phyloP scores from a whole-genome alignment of 2,329 filamentous ascomycete species.

The Aphanocladium album region DNA sequence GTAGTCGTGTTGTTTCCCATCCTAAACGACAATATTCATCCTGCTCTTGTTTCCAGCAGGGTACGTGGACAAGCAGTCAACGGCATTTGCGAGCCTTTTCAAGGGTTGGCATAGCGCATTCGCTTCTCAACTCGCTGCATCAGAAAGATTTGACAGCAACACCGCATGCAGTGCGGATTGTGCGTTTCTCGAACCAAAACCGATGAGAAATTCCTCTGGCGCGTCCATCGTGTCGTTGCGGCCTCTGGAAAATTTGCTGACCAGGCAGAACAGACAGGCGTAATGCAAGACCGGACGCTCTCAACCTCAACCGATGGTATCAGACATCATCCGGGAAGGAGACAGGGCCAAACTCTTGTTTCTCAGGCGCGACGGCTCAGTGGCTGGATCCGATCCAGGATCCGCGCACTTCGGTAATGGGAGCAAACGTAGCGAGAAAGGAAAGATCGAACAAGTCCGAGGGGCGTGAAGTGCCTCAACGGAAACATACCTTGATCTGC shows the following conservation, averaged over 20 bases:
- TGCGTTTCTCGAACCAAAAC: slow-evolving; percentile 13
- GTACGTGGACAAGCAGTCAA: slow-evolving; percentile 3
- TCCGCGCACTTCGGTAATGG: slow-evolving; percentile 22
- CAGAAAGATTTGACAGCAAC: slow-evolving; percentile 10
- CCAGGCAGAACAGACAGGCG: slow-evolving; percentile 36
- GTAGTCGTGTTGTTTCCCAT: neutral
- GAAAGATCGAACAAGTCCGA: slow-evolving; percentile 64
- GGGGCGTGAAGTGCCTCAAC: slow-evolving; percentile 63
- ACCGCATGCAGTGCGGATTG: neutral
- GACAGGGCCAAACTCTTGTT: slow-evolving; percentile 8
- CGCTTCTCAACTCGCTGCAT: slow-evolving; percentile 6
- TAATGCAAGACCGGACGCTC: slow-evolving; percentile 23
- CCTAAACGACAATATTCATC: neutral
- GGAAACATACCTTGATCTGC: slow-evolving; percentile 99
- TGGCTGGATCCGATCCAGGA: neutral
- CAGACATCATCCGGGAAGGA: slow-evolving; percentile 16
- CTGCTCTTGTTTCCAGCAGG: neutral
- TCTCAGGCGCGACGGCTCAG: slow-evolving; percentile 10
- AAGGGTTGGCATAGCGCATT: neutral
- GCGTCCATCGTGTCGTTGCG: slow-evolving; percentile 9
- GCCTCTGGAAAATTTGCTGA: slow-evolving; percentile 37
- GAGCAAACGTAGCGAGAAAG: slow-evolving; percentile 34
- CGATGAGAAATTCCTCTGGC: slow-evolving; percentile 13
- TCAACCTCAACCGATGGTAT: slow-evolving; percentile 19
- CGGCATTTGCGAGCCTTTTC: neutral